Evolutionary conservation across 2,329 filamentous ascomycete genomes (phyloP).

Genomic region (Didymella segeticola): DNA sequence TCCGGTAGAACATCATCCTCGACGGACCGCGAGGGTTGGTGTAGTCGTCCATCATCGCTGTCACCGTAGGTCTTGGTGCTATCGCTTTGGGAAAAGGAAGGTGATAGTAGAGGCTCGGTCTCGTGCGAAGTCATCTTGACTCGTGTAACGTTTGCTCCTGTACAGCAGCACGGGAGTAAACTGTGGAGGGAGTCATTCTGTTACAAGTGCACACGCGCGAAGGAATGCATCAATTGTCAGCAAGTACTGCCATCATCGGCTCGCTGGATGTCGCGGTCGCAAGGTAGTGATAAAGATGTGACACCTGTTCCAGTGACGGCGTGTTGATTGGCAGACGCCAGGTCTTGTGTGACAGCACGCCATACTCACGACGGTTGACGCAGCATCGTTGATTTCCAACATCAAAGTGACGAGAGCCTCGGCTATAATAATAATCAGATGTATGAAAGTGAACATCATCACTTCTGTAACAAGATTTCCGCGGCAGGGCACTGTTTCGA

Average conservation of each 20-base stretch:
- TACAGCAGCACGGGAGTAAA: background rate
- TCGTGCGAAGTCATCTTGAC: conserved; percentile 22
- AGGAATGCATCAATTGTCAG: conserved; percentile 33
- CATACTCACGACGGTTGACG: conserved; percentile 10
- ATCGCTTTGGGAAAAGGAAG: conserved; percentile 19
- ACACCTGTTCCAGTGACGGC: conserved; percentile 2
- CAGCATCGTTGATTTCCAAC: background rate
- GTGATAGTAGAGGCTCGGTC: conserved; percentile 33
- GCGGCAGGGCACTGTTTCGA: too few relatives aligned
- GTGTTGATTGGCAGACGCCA: conserved; percentile 10
- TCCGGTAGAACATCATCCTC: conserved; percentile 68
- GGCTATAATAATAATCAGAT: too few relatives aligned
- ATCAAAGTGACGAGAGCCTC: background rate
- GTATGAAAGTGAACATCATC: too few relatives aligned
- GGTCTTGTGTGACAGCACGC: conserved; percentile 12
- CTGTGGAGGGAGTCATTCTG: background rate
- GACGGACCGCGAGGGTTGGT: conserved; percentile 40
- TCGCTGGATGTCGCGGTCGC: too few relatives aligned
- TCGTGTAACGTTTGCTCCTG: background rate
- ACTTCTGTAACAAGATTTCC: too few relatives aligned
- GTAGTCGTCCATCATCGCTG: conserved; percentile 25
- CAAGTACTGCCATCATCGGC: conserved; percentile 26
- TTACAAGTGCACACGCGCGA: background rate
- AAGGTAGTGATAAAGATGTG: conserved; percentile 3
- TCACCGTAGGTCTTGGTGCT: conserved; percentile 26